Evolutionary conservation across 1,139 yeast genomes (phyloP), one percentile per base, ranked within the genome.

Genomic region (Yamadazyma conglobata): DNA sequence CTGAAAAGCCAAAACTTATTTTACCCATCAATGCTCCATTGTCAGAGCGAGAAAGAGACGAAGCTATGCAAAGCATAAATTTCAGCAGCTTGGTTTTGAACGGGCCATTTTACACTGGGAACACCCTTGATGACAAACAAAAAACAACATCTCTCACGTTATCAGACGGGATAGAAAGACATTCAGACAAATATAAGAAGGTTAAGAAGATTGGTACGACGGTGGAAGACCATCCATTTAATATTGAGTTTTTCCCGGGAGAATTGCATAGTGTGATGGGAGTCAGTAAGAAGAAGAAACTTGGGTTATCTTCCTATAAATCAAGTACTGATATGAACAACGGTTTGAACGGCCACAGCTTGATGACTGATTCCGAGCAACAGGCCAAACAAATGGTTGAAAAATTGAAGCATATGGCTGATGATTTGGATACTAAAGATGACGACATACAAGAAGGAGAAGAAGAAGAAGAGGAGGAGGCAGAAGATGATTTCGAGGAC

Each of bases 201-300:
- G 79, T 77, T 40, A 73, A 85, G 35, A 80, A 75, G 47, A 72
- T 80, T n/a, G 91, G 91, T 1, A 70, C 82, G 34, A 79, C 93
- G 3, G 74, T 84, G 11, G 83, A 81, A 42, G 94, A 85, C 36
- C 93, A 86, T 58, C 95, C 96, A 1, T 87, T 81, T 52, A 72
- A 73, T 39, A 46, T 73, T 16, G 77, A 74, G 34, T 70, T 83
- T 40, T 86, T 89, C 55, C 97, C 97, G 1, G 69, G 65, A 15
- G 97, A 91, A 53, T 63, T 91, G 35, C 80, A 84, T 44, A 60
- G 71, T 15, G 86, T 81, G 19, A 78, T 83, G 83, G 91, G 89
- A 3, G 70, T 79, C 8, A 70, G 73, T 40, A 72, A 68, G 41
- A 67, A 68, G 47, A 72, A 71, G 49, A 74, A 75, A 44, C 53